Percentiles rank a stretch among this genome's conserved stretches.
phyloP scores from a whole-genome alignment of 129 eudicot species.

The Artemisia argyi region DNA sequence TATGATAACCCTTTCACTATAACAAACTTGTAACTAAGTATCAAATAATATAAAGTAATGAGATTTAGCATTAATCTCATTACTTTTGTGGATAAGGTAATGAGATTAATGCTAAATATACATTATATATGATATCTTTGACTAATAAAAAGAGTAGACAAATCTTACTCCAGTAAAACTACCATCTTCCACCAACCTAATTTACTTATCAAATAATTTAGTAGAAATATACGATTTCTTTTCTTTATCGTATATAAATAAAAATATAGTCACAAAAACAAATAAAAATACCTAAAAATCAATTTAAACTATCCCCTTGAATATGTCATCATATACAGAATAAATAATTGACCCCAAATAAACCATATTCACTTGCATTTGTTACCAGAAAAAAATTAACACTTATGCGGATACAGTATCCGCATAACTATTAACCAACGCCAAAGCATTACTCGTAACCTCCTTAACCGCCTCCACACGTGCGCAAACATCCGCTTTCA shows the following conservation, averaged over 20 bases:
- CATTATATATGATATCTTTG: too few species aligned
- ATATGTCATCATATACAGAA: neutral
- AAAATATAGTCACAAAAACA: too few species aligned
- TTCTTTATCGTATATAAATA: neutral
- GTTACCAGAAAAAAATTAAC: neutral
- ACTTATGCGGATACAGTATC: neutral
- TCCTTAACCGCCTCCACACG: conserved; percentile 47
- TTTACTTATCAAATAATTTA: too few species aligned
- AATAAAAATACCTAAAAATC: neutral
- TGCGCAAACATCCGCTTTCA: conserved; percentile 50
- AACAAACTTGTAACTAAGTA: too few species aligned
- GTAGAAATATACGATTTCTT: neutral
- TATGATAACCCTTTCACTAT: too few species aligned
- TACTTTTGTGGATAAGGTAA: too few species aligned
- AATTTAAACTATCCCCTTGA: neutral
- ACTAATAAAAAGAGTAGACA: too few species aligned
- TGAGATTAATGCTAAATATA: too few species aligned
- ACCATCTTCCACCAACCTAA: too few species aligned
- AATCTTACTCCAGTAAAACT: too few species aligned
- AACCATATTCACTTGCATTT: conserved; percentile 10
- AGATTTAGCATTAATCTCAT: too few species aligned
- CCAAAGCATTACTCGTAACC: conserved; percentile 79
- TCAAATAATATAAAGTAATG: too few species aligned
- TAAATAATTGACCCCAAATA: conserved; percentile 14
- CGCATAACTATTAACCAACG: conserved; percentile 67